Evolutionary conservation across 257 asterid species (phyloP), one percentile per base, ranked within the genome.

Genomic region (Ophiorrhiza pumila): DNA sequence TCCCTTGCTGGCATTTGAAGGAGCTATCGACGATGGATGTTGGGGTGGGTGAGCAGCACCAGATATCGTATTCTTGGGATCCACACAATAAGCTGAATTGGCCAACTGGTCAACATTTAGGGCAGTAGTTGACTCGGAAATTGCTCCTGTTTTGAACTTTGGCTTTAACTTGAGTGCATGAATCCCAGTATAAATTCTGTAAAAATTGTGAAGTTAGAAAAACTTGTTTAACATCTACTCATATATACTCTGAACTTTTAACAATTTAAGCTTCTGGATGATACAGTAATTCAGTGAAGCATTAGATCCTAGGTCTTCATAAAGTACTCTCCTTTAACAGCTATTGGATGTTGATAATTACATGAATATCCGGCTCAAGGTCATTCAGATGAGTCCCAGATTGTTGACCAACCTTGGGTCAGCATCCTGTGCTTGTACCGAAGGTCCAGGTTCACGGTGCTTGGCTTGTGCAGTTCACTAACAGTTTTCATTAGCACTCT

Each of bases 101-200:
- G 73, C 82, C 3, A 87, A 79, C 78, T 85, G 95, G 53, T 85
- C 96, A 41, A 85, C 87, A 45, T 87, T 91, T 22, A 88, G 68
- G 71, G 90, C 85, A 35, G 89, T 71, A 1, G 92, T 80, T 1
- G 96, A 76, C 73, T 89, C 97, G 0, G 97, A 82, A 55, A 88
- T 83, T n/a, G 87, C 88, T 82, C 93, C 97, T 1, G 87, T 74
- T 85, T 90, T 94, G 68, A 83, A 65, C 75, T 90, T 90, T 10
- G 97, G 80, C 83, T 88, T 94, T 29, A 91, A 84, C 77, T 90
- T 91, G 27, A 86, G 73, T 6, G 97, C 99, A 69, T 94, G 99
- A 68, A 94, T 87, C 68, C 92, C 91, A 2, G 97, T 91, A 84
- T 79, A 88, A 50, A 94, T 85, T 85, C 98, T 94, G 87, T 46